Evolutionary conservation across 306 rosid genomes (phyloP), one percentile per base, ranked within the genome.

Genomic region (Ceratonia siliqua): DNA sequence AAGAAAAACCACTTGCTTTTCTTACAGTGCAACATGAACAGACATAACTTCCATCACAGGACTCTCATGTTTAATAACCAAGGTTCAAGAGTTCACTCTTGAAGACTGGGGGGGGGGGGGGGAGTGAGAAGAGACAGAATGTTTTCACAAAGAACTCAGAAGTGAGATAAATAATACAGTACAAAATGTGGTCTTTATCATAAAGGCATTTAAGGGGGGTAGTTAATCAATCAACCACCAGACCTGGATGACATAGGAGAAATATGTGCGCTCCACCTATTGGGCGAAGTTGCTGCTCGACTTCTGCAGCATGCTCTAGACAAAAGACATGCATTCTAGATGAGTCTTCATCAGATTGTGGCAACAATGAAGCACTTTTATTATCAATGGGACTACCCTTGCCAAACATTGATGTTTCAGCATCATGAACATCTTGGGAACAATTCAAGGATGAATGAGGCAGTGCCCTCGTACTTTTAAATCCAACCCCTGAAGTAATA

Each of bases 171-270:
- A 67, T 46, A 66, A 41, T 42, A 53, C 68, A 43, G 17, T 3
- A 38, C 20, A 8, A 24, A 73, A 77, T 12, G 32, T 22, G 43
- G 28, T 45, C 5, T 24, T 20, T 22, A 57, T 4, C 67, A 10
- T 5, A 70, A 68, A 39, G 39, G 49, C 18, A 68, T 56, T 64
- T 61, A n/a, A 24, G 39, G 11, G 49, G 42, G 18, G 53, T 2
- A 58, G 18, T 49, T 17, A 30, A 39, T 49, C 5, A 58, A 56
- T 43, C 8, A 33, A 59, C 39, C 43, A 66, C 49, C 73, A 54
- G 73, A 91, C 97, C 97, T 87, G 92, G 94, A 85, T 91, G 97
- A 69, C 94, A 91, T 55, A 88, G 87, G 73, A 91, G 87, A 45
- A 84, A 62, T 74, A 89, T 83, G 64, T 87, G 78, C 1, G 85